Base-by-base conservation (phyloP, 2,329 filamentous ascomycete genomes). In the Rhexocercosporidium sp. region DNA sequence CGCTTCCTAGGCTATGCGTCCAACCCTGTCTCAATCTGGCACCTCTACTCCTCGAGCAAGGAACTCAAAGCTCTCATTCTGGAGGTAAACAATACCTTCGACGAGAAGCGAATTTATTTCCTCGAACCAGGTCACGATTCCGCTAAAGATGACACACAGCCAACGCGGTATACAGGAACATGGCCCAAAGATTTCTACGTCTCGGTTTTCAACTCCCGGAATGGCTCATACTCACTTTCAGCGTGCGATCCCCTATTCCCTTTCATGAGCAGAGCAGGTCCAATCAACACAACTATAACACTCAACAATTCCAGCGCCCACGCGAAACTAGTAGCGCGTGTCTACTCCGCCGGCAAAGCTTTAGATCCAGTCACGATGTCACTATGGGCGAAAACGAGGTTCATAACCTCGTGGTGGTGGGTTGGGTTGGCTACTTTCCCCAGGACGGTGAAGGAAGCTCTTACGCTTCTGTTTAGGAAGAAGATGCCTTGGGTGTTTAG, bases 21-120 rank as follows among this genome's bases (percentile, higher is more conserved):
- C 78, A 94, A 93, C 72, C 90, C 90, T 0, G 89, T 91, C 2
- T 93, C 90, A 0, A 92, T 94, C 73, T 94, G 91, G 90, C 93
- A 93, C 71, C 83, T 94, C 2, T 94, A 94, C 75, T 85, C 88
- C 14, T 71, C 78, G 0, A 78, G 85, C 9, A 84, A 84, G 66
- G 78, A 83, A 6, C 81, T 94, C 16, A 84, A 82, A 27, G 88
- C 88, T 64, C 88, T 93, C 78, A 82, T 94, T 1, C 75, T 92
- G 0, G 91, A 94, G 76, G 89, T 93, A 54, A 92, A 92, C 78
- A 93, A 93, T 72, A 92, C 90, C 0, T 93, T 92, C 74, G 90
- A 87, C 59, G 91, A 94, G 77, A 83, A 89, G 60, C 85, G 89
- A 11, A 85, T 90, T 77, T 92, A 92, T 73, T 81, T 89, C 41